A percentile compares a stretch with the other conserved stretches of the same genome.
Conservation (phyloP, 495 filamentous ascomycete genomes). For the Penicillium cataractarum region DNA sequence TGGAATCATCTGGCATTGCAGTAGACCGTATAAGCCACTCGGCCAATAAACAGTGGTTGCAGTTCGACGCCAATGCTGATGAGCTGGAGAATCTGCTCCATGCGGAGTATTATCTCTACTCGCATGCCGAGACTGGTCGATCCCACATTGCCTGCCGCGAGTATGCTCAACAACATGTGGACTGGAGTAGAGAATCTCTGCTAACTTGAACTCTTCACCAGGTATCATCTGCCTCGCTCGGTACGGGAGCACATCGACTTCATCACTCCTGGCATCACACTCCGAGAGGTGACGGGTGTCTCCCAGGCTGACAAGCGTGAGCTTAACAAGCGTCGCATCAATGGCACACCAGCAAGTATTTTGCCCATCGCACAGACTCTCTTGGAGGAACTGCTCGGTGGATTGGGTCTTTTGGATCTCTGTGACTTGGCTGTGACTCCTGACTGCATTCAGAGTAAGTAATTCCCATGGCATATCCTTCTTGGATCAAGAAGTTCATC, state of each 20-base stretch:
- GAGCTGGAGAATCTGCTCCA: constrained; percentile 60
- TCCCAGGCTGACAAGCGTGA: neutral
- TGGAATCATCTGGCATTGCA: constrained; percentile 52
- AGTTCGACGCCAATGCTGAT: constrained; percentile 53
- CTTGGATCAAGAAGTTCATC: neutral
- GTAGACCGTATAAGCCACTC: constrained; percentile 48
- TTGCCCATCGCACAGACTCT: constrained; percentile 42
- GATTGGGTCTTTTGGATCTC: constrained; percentile 12
- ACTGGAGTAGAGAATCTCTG: neutral
- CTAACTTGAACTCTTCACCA: constrained; percentile 13
- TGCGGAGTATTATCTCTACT: constrained; percentile 61
- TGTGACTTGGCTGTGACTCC: constrained; percentile 39
- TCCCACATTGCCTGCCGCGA: constrained; percentile 53
- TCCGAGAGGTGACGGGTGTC: constrained; percentile 29
- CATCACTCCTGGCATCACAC: constrained; percentile 53
- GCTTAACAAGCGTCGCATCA: constrained; percentile 20
- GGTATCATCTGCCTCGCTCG: constrained; percentile 55
- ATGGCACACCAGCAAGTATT: constrained; percentile 24
- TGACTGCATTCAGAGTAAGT: constrained; percentile 33
- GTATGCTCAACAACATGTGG: constrained; percentile 13
- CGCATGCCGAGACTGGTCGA: constrained; percentile 48
- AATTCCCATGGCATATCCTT: neutral
- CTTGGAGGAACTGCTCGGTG: constrained; percentile 19
- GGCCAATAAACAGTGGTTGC: constrained; percentile 55
- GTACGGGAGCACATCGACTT: constrained; percentile 58